These are phyloP conservation scores for Clonostachys rhizophaga DNA, from an alignment of 2,329 filamentous ascomycete species.

Conservation along the genomic window DNA sequence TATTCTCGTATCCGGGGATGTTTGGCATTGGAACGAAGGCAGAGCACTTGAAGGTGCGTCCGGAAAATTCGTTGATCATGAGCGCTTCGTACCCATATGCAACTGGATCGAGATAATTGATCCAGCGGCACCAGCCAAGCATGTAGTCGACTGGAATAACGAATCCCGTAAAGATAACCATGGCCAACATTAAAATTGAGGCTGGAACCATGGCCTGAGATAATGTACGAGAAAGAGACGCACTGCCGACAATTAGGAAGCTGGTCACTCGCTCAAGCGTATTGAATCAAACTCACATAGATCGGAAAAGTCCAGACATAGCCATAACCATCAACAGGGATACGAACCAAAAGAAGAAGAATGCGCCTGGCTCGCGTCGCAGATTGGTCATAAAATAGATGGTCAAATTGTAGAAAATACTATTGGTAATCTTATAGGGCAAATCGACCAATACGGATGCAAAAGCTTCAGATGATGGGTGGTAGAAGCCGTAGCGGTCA, in stretches of 20 bases:
- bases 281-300: slow-evolving; percentile 56
- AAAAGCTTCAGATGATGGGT: slow-evolving; percentile 17
- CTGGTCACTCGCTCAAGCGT: slow-evolving; percentile 49
- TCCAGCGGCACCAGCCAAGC: slow-evolving; percentile 21
- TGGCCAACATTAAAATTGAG: slow-evolving; percentile 16
- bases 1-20: slow-evolving; percentile 25
- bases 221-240: slow-evolving; percentile 10
- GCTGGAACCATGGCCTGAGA: slow-evolving; percentile 21
- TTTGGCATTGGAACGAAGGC: slow-evolving; percentile 26
- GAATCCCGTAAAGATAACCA: slow-evolving; percentile 46
- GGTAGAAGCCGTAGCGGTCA: slow-evolving; percentile 20
- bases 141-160: slow-evolving; percentile 35
- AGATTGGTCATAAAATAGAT: slow-evolving; percentile 20
- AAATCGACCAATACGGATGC: slow-evolving; percentile 22
- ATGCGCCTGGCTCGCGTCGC: slow-evolving; percentile 12
- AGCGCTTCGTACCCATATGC: slow-evolving; percentile 76
- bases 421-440: slow-evolving; percentile 45
- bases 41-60: slow-evolving; percentile 57
- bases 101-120: slow-evolving; percentile 48
- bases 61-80: slow-evolving; percentile 78
- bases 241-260: no score
- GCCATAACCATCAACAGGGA: slow-evolving; percentile 67
- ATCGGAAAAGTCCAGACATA: slow-evolving; percentile 34
- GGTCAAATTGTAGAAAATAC: slow-evolving; percentile 21
- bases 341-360: slow-evolving; percentile 60